Evolutionary conservation across 768 basidiomycete species (phyloP), one percentile per base, ranked within the genome.

Genomic region (Termitomyces sp.): DNA sequence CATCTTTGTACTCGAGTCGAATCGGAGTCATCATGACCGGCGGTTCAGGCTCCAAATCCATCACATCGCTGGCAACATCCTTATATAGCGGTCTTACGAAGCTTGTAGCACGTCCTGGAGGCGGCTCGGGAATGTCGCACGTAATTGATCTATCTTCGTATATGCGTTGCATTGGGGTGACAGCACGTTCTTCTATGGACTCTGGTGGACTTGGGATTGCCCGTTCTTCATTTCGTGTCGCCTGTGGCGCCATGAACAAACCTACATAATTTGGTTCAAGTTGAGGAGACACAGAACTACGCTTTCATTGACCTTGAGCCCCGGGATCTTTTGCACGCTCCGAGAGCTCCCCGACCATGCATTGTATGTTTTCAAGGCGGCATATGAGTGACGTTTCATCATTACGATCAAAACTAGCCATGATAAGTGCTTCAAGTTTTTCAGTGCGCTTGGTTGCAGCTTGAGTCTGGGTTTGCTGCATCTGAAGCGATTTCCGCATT

Each of bases 241-340:
- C 0, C 2, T 43, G 40, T 38, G 49, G 5, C 11, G n/a, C 37
- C 28, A 21, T 37, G 26, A 34, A 22, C 3, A 45, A 9, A 22
- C 51, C 45, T 43, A 21, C 6, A 17, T 9, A 24, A 11, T 22
- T 15, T 2, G 22, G 3, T 40, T 52, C 19, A 35, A 41, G 45
- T 26, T 32, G 21, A 2, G 3, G 14, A 14, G 3, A 30, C 22
- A 15, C 45, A 17, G 17, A 26, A 50, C 21, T 49, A 43, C 24
- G 5, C 40, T 40, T 30, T 45, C 5, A 37, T 49, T 44, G 40
- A 61, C 59, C 56, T 38, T n/a, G 35, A 53, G 64, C 64, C 14
- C 60, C 59, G 2, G 65, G 61, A 22, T 66, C 65, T 32, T 59
- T 66, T 9, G 46, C 34, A 26, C 62, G 58, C 35, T 66, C 64